Percentiles rank a stretch among this genome's conserved stretches.
Evolutionary conservation across 345 rosid species (phyloP).

Genomic region (Turritis glabra): DNA sequence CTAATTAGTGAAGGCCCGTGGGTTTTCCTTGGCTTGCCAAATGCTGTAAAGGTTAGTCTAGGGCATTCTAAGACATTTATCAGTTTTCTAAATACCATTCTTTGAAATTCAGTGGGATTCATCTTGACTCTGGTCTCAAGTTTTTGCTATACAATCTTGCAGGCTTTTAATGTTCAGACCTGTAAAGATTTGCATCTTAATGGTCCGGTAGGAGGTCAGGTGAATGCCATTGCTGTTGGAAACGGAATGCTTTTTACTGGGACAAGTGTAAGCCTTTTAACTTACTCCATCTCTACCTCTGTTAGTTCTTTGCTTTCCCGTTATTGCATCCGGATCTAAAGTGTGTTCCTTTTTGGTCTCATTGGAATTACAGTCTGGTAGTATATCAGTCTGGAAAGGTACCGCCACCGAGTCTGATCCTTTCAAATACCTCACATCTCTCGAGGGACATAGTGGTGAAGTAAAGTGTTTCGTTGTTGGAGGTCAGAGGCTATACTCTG

Average conservation of each 20-base stretch:
- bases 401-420: constrained; percentile 35
- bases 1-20: constrained; percentile 56
- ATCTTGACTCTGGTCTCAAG: neutral
- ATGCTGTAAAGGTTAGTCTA: constrained; percentile 50
- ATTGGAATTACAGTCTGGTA: constrained; percentile 45
- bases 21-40: constrained; percentile 61
- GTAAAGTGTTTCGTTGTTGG: constrained; percentile 44
- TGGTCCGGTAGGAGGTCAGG: constrained; percentile 51
- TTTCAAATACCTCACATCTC: constrained; percentile 34
- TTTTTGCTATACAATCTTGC: constrained; percentile 20
- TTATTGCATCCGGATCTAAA: neutral
- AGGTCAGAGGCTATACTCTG: constrained; percentile 40
- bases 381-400: constrained; percentile 46
- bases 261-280: constrained; percentile 45
- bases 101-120: too few species aligned
- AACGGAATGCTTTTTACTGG: constrained; percentile 58
- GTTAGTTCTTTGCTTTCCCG: neutral
- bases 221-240: constrained; percentile 44
- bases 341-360: neutral
- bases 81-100: neutral
- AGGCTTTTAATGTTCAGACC: constrained; percentile 54
- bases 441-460: constrained; percentile 42
- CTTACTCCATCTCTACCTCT: neutral
- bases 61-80: neutral
- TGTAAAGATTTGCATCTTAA: constrained; percentile 38